These are phyloP conservation scores for Calonectria honghensis DNA, from an alignment of 2,329 filamentous ascomycete species.

Conservation along the genomic window DNA sequence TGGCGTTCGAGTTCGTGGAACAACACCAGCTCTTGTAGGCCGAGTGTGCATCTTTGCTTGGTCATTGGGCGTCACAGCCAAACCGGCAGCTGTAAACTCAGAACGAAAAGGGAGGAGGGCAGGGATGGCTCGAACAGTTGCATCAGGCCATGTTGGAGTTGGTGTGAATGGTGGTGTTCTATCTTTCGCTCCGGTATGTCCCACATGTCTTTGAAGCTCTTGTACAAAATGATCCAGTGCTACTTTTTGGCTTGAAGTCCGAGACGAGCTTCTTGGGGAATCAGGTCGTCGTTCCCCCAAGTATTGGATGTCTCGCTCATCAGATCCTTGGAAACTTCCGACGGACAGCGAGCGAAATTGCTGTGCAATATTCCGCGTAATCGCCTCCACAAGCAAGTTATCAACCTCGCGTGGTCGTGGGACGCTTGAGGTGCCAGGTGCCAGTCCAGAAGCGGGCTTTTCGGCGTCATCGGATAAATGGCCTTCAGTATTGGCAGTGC, in stretches of 20 bases:
- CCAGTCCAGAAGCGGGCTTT: neutral
- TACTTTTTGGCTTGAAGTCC: conserved; percentile 65
- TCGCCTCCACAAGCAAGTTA: conserved; percentile 65
- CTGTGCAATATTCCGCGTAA: conserved; percentile 67
- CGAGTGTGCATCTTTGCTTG: conserved; percentile 60
- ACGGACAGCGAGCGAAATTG: conserved; percentile 65
- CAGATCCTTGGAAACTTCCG: conserved; percentile 28
- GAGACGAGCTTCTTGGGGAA: conserved; percentile 56
- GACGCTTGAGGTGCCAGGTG: conserved; percentile 38
- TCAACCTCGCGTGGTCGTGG: conserved; percentile 60
- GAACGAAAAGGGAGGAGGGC: conserved; percentile 72
- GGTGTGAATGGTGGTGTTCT: conserved; percentile 64
- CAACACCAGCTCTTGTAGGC: conserved; percentile 37
- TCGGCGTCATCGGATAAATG: too few species aligned
- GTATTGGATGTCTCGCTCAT: neutral
- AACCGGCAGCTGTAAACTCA: conserved; percentile 72
- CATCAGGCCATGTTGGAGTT: conserved; percentile 63
- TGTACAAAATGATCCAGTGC: conserved; percentile 62
- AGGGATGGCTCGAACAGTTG: conserved; percentile 70
- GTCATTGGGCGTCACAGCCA: conserved; percentile 72
- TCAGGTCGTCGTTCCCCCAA: conserved; percentile 28
- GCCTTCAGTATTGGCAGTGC: neutral
- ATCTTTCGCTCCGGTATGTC: conserved; percentile 61
- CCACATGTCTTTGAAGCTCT: conserved; percentile 56
- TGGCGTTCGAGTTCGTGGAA: conserved; percentile 35